Conservation (phyloP, 352 stramenopile species). For the Globisporangium sylvaticum region DNA sequence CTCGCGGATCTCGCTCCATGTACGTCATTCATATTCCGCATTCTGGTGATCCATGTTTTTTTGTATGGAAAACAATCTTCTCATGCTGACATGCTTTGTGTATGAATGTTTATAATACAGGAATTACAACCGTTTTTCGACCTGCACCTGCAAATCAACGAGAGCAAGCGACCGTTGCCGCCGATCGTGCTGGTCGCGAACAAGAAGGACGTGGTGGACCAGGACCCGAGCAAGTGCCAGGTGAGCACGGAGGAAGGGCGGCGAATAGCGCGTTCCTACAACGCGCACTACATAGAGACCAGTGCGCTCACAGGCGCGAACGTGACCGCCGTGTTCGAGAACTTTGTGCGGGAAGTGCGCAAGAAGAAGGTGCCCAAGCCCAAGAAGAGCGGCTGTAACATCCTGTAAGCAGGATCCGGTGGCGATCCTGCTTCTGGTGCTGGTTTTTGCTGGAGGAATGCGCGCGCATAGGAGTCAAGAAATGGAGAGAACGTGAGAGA, state of each 20-base stretch:
- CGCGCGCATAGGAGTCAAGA: background rate
- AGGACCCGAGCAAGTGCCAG: slow-evolving; percentile 77
- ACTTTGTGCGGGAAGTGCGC: slow-evolving; percentile 81
- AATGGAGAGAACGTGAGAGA: background rate
- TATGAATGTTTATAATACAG: slow-evolving; percentile 16
- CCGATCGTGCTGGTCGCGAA: slow-evolving; percentile 88
- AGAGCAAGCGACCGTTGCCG: slow-evolving; percentile 64
- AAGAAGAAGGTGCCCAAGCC: slow-evolving; percentile 74
- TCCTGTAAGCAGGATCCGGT: slow-evolving; percentile 35
- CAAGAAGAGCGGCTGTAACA: slow-evolving; percentile 67
- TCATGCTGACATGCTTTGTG: background rate
- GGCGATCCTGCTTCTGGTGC: background rate
- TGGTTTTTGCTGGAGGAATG: background rate
- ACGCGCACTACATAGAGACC: slow-evolving; percentile 86
- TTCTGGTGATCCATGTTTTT: background rate
- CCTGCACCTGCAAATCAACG: slow-evolving; percentile 87
- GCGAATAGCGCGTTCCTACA: slow-evolving; percentile 83
- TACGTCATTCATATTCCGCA: slow-evolving; percentile 20
- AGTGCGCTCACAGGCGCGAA: slow-evolving; percentile 83
- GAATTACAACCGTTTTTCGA: slow-evolving; percentile 88
- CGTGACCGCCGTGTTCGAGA: slow-evolving; percentile 86
- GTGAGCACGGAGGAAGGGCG: slow-evolving; percentile 82
- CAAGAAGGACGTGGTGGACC: slow-evolving; percentile 86
- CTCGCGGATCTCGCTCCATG: slow-evolving; percentile 81
- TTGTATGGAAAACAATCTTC: background rate